Evolutionary conservation across 305 asterid species (phyloP), one percentile per base, ranked within the genome.

Genomic region (Fraxinus ornus): DNA sequence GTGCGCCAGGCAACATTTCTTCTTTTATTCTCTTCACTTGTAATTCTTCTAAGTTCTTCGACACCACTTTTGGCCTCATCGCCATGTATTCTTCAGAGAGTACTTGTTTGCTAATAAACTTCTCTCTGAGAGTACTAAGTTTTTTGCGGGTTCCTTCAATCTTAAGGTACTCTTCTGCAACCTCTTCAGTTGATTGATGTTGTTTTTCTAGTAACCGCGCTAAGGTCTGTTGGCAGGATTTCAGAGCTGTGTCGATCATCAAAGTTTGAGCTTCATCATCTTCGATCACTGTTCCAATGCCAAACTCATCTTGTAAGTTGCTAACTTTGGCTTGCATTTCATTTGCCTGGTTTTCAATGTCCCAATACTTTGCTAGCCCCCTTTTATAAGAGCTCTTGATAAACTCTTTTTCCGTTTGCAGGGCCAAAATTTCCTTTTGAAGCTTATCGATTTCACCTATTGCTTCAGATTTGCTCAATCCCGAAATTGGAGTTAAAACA

Each of bases 251-350:
- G 52, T 85, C 72, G 19, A 87, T 85, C 92, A 89, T 89, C 73
- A 89, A 78, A 32, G 84, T 87, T 78, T 86, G 86, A 78, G 90
- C 92, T 78, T 84, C 90, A 32, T 87, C 89, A 68, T 89, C 92
- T 72, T 87, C 92, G 3, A 89, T 89, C 32, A 83, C 86, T 21
- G 83, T 83, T n/a, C 88, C 85, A 76, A 87, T 79, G 36, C 88
- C 87, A 76, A 89, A 89, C 84, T 89, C 92, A 86, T 89, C 92
- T 55, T 89, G 92, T 79, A 89, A 87, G 85, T 19, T 77, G 77
- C 87, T 80, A 30, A 87, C 88, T 80, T 81, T 79, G 21, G 82
- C 81, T 82, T 89, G 92, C 86, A 87, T 30, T 75, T 79, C 88
- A 36, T 83, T 87, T 30, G 84, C 83, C 55, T 52, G 80, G 21